Evolutionary conservation across 2,329 filamentous ascomycete species (phyloP).

Genomic region (Paecilomyces sp.): DNA sequence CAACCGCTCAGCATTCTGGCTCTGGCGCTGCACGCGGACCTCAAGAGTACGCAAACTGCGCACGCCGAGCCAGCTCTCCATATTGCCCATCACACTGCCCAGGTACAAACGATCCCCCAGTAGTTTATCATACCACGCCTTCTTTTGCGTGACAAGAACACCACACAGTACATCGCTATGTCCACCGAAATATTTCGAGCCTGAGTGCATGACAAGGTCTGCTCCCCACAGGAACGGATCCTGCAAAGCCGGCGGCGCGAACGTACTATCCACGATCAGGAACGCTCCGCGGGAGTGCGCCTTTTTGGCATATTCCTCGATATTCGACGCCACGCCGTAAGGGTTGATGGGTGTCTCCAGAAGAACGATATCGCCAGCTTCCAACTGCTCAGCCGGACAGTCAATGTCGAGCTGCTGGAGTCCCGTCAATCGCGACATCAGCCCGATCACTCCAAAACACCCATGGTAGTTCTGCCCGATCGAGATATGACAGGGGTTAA

Average conservation of each 20-base stretch:
- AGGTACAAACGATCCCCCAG: constrained; percentile 65
- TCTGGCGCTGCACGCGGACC: constrained; percentile 72
- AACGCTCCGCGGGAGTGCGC: constrained; percentile 67
- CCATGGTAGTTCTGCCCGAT: constrained; percentile 88
- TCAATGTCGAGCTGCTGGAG: constrained; percentile 66
- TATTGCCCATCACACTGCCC: constrained; percentile 76
- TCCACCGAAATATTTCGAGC: constrained; percentile 93
- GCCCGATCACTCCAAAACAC: constrained; percentile 73
- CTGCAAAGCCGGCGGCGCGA: constrained; percentile 81
- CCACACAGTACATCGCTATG: constrained; percentile 92
- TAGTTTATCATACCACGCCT: constrained; percentile 56
- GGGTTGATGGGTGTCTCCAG: constrained; percentile 94
- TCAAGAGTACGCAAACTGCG: constrained; percentile 80
- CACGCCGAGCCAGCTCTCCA: constrained; percentile 90
- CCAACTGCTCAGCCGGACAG: constrained; percentile 58
- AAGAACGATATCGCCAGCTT: constrained; percentile 76
- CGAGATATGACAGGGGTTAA: constrained; percentile 76
- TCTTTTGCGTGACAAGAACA: constrained; percentile 59
- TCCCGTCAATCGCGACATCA: constrained; percentile 69
- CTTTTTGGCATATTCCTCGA: constrained; percentile 62
- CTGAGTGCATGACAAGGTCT: constrained; percentile 84
- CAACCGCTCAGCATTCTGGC: constrained; percentile 59
- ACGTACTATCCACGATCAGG: constrained; percentile 82
- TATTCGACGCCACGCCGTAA: constrained; percentile 69
- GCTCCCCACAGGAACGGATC: constrained; percentile 77